Evolutionary conservation across 192 early-diverging fungal genomes (phyloP).

Genomic region (Linnemannia schmuckeri): DNA sequence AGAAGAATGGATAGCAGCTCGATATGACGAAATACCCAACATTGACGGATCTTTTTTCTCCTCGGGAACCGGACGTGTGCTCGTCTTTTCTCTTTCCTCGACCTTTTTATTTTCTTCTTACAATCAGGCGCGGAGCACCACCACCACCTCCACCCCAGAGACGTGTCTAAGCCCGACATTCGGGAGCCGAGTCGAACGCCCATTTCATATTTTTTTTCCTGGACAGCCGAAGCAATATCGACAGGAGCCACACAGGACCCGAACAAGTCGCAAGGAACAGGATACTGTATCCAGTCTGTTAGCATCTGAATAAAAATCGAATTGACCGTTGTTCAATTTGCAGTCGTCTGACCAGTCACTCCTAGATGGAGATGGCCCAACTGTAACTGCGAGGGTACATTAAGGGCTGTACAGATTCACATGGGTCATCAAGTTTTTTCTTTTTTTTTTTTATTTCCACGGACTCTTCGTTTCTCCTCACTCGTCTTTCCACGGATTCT

Average conservation of each 20-base stretch:
- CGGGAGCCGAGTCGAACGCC: neutral
- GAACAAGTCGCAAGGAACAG: neutral
- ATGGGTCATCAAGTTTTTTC: neutral
- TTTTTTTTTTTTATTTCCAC: neutral
- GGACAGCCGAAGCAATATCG: constrained; percentile 7
- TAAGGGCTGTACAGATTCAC: constrained; percentile 4
- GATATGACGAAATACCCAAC: constrained; percentile 22
- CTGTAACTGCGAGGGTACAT: neutral
- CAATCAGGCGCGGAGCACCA: constrained; percentile 44
- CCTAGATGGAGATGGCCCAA: neutral
- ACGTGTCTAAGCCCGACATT: constrained; percentile 36
- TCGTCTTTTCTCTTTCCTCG: constrained; percentile 23
- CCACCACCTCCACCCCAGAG: constrained; percentile 56
- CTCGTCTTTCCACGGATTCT: constrained; percentile 1
- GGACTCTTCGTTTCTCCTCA: neutral
- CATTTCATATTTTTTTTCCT: neutral
- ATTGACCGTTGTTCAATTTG: neutral
- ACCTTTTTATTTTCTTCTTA: constrained; percentile 7
- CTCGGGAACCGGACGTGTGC: constrained; percentile 40
- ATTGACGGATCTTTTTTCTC: constrained; percentile 44
- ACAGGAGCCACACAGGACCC: neutral
- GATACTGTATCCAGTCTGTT: no score
- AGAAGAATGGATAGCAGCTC: neutral
- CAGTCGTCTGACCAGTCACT: neutral
- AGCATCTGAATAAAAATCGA: no score